A percentile compares a stretch with the other conserved stretches of the same genome.
phyloP scores from a whole-genome alignment of 257 asterid genomes.

The Solanum stenotomum region DNA sequence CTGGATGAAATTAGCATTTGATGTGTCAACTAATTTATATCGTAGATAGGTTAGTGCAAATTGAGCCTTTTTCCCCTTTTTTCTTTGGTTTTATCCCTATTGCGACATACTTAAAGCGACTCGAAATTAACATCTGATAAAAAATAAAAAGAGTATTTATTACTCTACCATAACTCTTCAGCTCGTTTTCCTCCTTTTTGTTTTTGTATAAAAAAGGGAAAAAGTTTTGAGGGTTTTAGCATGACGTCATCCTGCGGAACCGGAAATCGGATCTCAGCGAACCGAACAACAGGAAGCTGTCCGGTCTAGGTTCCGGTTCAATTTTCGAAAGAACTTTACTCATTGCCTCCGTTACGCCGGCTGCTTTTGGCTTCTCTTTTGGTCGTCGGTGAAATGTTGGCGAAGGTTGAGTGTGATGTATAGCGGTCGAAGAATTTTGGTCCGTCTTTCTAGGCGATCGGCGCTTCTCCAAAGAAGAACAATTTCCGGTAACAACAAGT shows the following conservation, averaged over 20 bases:
- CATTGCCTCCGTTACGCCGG: neutral
- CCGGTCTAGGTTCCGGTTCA: neutral
- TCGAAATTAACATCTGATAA: no score
- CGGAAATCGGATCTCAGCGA: neutral
- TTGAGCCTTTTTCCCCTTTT: neutral
- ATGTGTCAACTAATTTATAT: neutral
- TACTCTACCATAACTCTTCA: no score
- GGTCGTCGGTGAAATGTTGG: constrained; percentile 8
- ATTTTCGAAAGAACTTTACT: neutral
- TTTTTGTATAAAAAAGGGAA: no score
- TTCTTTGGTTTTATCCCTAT: no score
- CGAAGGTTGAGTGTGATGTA: constrained; percentile 29
- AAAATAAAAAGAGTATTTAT: no score
- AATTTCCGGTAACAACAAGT: constrained; percentile 27
- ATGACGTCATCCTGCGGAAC: neutral
- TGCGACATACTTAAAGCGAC: no score
- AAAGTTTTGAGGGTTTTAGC: neutral
- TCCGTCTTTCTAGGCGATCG: constrained; percentile 18
- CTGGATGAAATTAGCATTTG: neutral
- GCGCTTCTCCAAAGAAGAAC: constrained; percentile 11
- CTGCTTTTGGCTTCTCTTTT: neutral
- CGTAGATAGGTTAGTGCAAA: neutral
- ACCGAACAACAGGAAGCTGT: neutral
- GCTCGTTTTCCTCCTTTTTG: neutral
- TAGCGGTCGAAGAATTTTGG: constrained; percentile 25